Evolutionary conservation across 2,329 filamentous ascomycete species (phyloP).

Genomic region (Leptosphaerulina australis): DNA sequence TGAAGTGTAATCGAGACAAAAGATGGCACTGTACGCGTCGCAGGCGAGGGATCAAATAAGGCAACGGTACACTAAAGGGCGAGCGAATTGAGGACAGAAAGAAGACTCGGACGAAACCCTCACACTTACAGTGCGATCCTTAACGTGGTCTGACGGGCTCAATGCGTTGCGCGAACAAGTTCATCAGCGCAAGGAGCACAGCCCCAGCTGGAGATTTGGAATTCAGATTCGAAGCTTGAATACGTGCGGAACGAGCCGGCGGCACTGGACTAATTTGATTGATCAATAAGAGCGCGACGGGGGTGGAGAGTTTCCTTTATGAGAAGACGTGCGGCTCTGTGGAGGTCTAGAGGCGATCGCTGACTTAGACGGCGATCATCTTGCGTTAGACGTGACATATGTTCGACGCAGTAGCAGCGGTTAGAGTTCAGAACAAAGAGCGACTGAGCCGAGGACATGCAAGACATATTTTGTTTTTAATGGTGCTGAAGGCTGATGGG

Average conservation of each 20-base stretch:
- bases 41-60: conserved; percentile 21
- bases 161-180: conserved; percentile 10
- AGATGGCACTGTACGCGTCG: conserved; percentile 24
- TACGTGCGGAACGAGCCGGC: conserved; percentile 15
- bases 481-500: conserved; percentile 17
- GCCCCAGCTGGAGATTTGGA: conserved; percentile 15
- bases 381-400: conserved; percentile 8
- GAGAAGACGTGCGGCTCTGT: conserved; percentile 20
- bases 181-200: conserved; percentile 17
- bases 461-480: conserved; percentile 15
- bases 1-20: conserved; percentile 35
- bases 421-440: conserved; percentile 1
- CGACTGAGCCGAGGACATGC: conserved; percentile 13
- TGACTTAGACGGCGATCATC: conserved; percentile 15
- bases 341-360: conserved; percentile 12
- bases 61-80: conserved; percentile 21
- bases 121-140: conserved; percentile 33
- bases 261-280: conserved; percentile 12
- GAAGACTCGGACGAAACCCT: conserved; percentile 24
- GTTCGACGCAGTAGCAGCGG: conserved; percentile 11
- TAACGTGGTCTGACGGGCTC: conserved; percentile 26
- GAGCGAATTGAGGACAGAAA: conserved; percentile 20
- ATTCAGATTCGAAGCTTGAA: conserved; percentile 8
- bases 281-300: conserved; percentile 4
- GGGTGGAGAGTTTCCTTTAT: conserved; percentile 4